These are phyloP conservation scores for Glutinoglossum americanum DNA, from an alignment of 495 filamentous ascomycete genomes.

Conservation along the genomic window DNA sequence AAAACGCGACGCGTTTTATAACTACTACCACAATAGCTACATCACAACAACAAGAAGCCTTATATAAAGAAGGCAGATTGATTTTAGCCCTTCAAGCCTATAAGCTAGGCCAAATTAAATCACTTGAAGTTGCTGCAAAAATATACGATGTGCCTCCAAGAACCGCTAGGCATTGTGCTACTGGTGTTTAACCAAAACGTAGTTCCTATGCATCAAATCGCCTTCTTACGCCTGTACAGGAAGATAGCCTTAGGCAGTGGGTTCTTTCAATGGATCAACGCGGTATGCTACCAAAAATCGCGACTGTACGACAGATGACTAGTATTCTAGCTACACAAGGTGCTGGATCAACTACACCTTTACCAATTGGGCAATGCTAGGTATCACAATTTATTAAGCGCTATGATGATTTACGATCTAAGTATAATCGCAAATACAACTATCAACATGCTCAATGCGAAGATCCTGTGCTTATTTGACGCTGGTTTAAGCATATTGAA, in stretches of 20 bases:
- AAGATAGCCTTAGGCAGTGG: conserved; percentile 1
- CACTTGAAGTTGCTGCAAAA: not conserved
- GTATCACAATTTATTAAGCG: not conserved
- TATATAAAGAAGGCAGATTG: conserved; percentile 1
- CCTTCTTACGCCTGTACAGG: not conserved
- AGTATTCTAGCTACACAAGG: not conserved
- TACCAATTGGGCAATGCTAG: not conserved
- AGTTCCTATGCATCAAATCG: not conserved
- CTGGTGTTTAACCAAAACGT: not conserved
- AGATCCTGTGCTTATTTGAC: conserved; percentile 3
- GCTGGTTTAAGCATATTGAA: conserved; percentile 2
- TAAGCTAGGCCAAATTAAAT: not conserved
- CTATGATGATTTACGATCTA: not conserved
- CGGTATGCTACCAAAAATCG: not conserved
- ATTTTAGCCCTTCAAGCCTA: conserved; percentile 2
- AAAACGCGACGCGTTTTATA: not conserved
- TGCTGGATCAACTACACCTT: not conserved
- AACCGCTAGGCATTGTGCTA: not conserved
- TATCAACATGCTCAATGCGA: conserved; percentile 4
- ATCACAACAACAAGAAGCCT: conserved; percentile 1
- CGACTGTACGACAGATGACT: conserved; percentile 2
- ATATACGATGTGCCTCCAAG: not conserved
- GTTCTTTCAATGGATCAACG: conserved; percentile 3
- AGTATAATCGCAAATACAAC: conserved; percentile 4
- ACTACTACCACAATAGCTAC: not conserved